Conservation (phyloP, 2,329 filamentous ascomycete species). For the Aspergillus amoenus region DNA sequence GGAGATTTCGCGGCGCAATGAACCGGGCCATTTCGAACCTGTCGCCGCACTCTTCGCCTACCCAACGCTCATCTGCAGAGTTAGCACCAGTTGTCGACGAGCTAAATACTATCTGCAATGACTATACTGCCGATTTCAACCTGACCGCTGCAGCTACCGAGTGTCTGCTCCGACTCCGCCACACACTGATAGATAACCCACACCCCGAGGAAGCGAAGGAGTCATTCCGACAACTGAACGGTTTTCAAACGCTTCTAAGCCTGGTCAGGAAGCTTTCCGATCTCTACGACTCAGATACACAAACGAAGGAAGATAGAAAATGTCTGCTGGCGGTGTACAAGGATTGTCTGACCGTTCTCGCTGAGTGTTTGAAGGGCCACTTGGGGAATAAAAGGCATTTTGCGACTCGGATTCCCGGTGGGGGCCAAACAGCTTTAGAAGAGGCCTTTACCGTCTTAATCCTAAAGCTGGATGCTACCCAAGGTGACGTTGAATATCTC, state of each 20-base stretch:
- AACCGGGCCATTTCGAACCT: conserved; percentile 29
- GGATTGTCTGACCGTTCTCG: conserved; percentile 60
- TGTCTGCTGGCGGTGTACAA: conserved; percentile 67
- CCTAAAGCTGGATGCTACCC: conserved; percentile 50
- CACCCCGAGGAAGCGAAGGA: conserved; percentile 62
- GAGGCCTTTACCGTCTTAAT: conserved; percentile 66
- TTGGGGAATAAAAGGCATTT: conserved; percentile 88
- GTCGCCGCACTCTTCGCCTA: conserved; percentile 30
- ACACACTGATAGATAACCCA: conserved; percentile 58
- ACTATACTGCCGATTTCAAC: conserved; percentile 30
- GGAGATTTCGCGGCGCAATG: conserved; percentile 34
- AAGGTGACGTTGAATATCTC: conserved; percentile 68
- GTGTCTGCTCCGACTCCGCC: conserved; percentile 64
- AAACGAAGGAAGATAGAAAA: conserved; percentile 63
- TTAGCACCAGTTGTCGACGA: conserved; percentile 39
- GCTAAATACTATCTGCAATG: conserved; percentile 34
- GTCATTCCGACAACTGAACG: conserved; percentile 76
- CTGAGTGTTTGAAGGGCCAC: conserved; percentile 73
- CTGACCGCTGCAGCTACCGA: conserved; percentile 50
- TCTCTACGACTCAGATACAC: conserved; percentile 65
- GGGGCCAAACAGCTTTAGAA: conserved; percentile 76
- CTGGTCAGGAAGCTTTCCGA: conserved; percentile 70
- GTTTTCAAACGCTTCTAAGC: conserved; percentile 72
- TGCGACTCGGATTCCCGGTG: conserved; percentile 68
- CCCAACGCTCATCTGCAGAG: conserved; percentile 37